A percentile compares a stretch with the other conserved stretches of the same genome.
These are phyloP conservation scores for Clavariopsis aquatica DNA, from an alignment of 495 filamentous ascomycete species.

Conservation along the genomic window DNA sequence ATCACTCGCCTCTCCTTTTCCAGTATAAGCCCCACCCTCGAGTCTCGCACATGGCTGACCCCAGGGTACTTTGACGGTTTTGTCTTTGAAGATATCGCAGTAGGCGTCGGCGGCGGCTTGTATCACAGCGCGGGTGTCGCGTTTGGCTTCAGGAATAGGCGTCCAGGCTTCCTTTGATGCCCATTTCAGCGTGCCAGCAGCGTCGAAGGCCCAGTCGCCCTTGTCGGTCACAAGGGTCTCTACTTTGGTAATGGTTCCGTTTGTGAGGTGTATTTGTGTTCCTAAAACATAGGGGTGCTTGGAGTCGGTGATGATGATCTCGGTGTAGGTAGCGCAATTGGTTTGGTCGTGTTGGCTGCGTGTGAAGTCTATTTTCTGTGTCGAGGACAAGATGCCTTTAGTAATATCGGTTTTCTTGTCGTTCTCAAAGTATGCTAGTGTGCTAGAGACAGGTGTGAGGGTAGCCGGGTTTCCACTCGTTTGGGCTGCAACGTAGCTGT, in stretches of 20 bases:
- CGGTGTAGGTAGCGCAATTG: conserved; percentile 56
- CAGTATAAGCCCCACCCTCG: conserved; percentile 50
- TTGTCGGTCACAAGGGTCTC: conserved; percentile 24
- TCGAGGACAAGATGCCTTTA: conserved; percentile 46
- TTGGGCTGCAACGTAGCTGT: conserved; percentile 46
- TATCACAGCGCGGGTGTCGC: conserved; percentile 24
- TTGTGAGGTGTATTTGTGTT: conserved; percentile 45
- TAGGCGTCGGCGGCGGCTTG: conserved; percentile 34
- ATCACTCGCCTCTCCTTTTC: conserved; percentile 1
- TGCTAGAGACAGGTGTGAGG: conserved; percentile 8
- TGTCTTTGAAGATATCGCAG: conserved; percentile 31
- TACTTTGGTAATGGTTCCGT: conserved; percentile 21
- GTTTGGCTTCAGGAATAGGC: conserved; percentile 15
- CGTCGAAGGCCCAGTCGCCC: conserved; percentile 37
- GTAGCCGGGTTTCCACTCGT: conserved; percentile 38
- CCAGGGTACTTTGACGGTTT: conserved; percentile 27
- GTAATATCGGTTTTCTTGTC: conserved; percentile 45
- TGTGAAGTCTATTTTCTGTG: conserved; percentile 52
- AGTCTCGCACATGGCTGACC: conserved; percentile 46
- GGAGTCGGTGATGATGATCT: conserved; percentile 51
- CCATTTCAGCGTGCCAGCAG: conserved; percentile 27
- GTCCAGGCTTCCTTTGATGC: conserved; percentile 24
- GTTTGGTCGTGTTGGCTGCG: conserved; percentile 52
- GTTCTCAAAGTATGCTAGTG: conserved; percentile 50
- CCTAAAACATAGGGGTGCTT: conserved; percentile 53